Base-by-base conservation (phyloP, 306 rosid species). In the Malus asiatica region DNA sequence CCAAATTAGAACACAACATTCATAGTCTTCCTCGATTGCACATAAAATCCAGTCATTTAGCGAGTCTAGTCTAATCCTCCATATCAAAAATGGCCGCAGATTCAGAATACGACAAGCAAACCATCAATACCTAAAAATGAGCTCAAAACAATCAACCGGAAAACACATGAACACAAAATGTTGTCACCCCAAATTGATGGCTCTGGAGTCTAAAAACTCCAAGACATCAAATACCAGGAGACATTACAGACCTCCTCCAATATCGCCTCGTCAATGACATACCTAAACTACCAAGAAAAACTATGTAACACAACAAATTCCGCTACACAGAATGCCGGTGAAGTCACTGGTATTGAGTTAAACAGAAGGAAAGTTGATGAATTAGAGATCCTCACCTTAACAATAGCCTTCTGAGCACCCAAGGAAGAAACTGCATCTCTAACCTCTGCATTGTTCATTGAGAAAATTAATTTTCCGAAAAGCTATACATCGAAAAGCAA, bases 331-430 rank as follows among this genome's bases (percentile, higher is more conserved):
- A 53, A 33, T 29, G 18, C 33, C 46, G 64, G 19, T 12, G 14
- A 44, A 45, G 35, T 32, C 13, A 67, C 11, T 40, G 71, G 29
- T 22, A 66, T 38, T n/a, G 5, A 29, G 32, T 40, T 40, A 65
- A 25, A 66, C 20, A 53, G 6, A 14, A 46, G 52, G 44, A 51
- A 33, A 64, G 60, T 15, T 1, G 52, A 27, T 61, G n/a, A 61
- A 61, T 61, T 23, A 44, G 64, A 74, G 40, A 70, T 81, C 72
- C 75, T 81, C 55, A 90, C 97, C 96, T 88, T 93, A 19, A 79
- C 65, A 75, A 88, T 88, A 66, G 89, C 73, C 82, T 90, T 93
- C 71, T 87, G 93, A 59, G 90, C 91, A 77, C 70, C 77, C 86
- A 91, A 83, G 71, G 87, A 59, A 78, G 93, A 33, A 71, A 86